Evolutionary conservation across 2,329 filamentous ascomycete species (phyloP), one percentile per base, ranked within the genome.

Genomic region (Sporothrix variecibatus): DNA sequence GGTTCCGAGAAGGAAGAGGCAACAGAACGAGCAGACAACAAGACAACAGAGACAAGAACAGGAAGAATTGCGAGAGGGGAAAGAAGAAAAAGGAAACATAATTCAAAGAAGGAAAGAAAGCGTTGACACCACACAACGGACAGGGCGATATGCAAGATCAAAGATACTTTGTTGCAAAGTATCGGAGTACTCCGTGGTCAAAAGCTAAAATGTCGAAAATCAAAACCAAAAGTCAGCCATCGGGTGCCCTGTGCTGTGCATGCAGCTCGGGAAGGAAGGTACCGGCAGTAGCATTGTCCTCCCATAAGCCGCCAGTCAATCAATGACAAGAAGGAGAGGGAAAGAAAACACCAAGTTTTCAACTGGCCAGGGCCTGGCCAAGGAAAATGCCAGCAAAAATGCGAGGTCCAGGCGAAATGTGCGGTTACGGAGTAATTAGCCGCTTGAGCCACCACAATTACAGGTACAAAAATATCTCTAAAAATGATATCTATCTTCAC

Each of bases 231-330:
- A 28, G 23, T 28, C n/a, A 17, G 56, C 71, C 71, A 68, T 67
- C 38, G 49, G 53, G 38, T 69, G 72, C 62, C 65, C 72, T 58
- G 72, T 73, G 72, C 72, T 51, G 51, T 73, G 72, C 72, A 73
- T 67, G 46, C 67, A 69, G 67, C 67, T 69, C 72, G 71, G 69
- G 69, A 71, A 71, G 69, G 15, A 71, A 60, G 53, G 46, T 69
- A 53, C 67, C 67, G 67, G 38, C 62, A 67, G 62, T 26, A 65
- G 34, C 56, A 60, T 72, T 49, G n/a, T 53, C 20, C 60, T 72
- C 51, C 46, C n/a, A 28, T 20, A 43, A 23, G 7, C 56, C 9
- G 20, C 40, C 31, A 40, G 34, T 23, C 34, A 12, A 38, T 23
- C 23, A 17, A 17, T 15, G 11, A 31, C 12, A 23, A 26, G n/a